phyloP scores from a whole-genome alignment of 1,139 yeast species.

The Suhomyces maxii region DNA sequence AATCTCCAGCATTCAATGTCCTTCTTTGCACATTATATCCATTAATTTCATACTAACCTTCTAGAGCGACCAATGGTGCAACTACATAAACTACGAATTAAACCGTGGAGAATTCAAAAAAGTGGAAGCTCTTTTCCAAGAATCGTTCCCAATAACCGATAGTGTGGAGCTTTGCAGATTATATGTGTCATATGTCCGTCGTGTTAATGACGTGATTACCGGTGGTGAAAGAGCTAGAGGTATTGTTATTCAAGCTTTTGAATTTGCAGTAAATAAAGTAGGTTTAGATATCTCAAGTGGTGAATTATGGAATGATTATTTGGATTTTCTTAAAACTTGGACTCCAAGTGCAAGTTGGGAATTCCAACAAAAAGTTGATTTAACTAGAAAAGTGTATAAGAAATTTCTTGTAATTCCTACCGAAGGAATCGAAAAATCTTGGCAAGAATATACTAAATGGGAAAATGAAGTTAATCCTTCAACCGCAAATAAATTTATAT shows the following conservation, averaged over 20 bases:
- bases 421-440: constrained; percentile 68
- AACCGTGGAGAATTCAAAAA: constrained; percentile 66
- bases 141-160: constrained; percentile 59
- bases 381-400: constrained; percentile 73
- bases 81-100: constrained; percentile 68
- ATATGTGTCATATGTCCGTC: constrained; percentile 76
- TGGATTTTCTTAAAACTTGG: constrained; percentile 77
- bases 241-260: constrained; percentile 77
- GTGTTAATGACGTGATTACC: constrained; percentile 74
- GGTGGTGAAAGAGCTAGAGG: constrained; percentile 86
- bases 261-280: constrained; percentile 74
- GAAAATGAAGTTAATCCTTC: constrained; percentile 74
- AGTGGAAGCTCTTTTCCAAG: constrained; percentile 64
- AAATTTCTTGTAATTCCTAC: constrained; percentile 72
- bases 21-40: not conserved
- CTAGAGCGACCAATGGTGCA: constrained; percentile 68
- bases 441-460: constrained; percentile 82
- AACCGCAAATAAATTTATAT: constrained; percentile 82
- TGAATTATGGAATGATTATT: constrained; percentile 77
- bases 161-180: constrained; percentile 69
- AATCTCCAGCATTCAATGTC: too few species aligned
- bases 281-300: constrained; percentile 78
- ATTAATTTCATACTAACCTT: constrained; percentile 7
- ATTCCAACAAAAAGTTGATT: constrained; percentile 77
- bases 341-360: constrained; percentile 84